Evolutionary conservation across 306 rosid genomes (phyloP), one percentile per base, ranked within the genome.

Genomic region (Ormosia semicastrata): DNA sequence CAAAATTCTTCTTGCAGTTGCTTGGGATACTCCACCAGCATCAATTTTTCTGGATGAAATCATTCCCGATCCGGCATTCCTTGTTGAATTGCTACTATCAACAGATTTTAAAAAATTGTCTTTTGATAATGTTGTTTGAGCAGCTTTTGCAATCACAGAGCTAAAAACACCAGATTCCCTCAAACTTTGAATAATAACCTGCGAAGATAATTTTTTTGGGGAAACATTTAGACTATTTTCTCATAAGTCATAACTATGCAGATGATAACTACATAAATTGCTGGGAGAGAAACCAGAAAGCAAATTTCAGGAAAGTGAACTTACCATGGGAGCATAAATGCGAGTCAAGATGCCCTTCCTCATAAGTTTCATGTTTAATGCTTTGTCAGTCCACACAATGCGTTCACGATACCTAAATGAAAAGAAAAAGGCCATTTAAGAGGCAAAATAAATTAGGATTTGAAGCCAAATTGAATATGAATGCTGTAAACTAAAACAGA

Each of bases 291-390:
- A 82, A 43, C 71, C 9, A 70, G 37, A 44, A 60, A 47, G 79
- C 49, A 73, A 37, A 74, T 70, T 37, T 36, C 59, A 65, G 43
- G 50, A 49, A 36, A 66, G 52, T 71, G 72, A 78, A 86, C 90
- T 69, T 60, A 91, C 98, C 94, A 83, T 88, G 54, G 98, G 98
- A 78, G 97, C 88, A 86, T 91, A 85, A 71, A 95, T 88, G 81
- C 97, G 97, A 72, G 97, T 84, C 84, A 95, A 84, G 80, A 95
- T 85, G 75, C 98, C 98, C 84, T 90, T 95, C 88, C 89, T 91
- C 84, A 90, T 29, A 66, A 95, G 95, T 82, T 89, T 95, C 85
- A 85, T 71, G 84, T 82, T 93, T 57, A 93, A 85, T 34, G 83
- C 30, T 82, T 77, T 86, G 83, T 93, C 92, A 8, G 97, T 86